Percentiles rank a stretch among this genome's conserved stretches.
These are phyloP conservation scores for Hirsutella minnesotensis DNA, from an alignment of 2,329 filamentous ascomycete genomes.

Conservation along the genomic window DNA sequence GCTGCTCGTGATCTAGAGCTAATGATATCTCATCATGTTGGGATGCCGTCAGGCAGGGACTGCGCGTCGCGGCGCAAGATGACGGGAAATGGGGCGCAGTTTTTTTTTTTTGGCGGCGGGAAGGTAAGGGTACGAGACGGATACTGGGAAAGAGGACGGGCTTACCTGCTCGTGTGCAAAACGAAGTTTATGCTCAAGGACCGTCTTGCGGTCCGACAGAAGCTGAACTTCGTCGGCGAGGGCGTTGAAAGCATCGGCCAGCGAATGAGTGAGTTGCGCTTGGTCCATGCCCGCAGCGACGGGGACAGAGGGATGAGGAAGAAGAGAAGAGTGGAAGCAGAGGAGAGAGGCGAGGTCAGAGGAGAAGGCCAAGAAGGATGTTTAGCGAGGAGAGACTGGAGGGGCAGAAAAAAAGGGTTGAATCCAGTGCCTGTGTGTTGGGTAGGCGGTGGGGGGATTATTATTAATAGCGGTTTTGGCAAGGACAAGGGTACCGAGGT, in stretches of 20 bases:
- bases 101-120: no score
- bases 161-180: slow-evolving; percentile 57
- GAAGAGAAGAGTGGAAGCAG: slow-evolving; percentile 4
- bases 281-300: slow-evolving; percentile 22
- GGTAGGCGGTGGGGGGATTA: no score
- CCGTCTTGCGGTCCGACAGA: slow-evolving; percentile 50
- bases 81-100: no score
- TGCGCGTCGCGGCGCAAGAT: no score
- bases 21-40: slow-evolving; percentile 36
- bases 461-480: no score
- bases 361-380: slow-evolving; percentile 6
- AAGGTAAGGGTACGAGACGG: not conserved
- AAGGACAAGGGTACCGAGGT: no score
- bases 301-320: slow-evolving; percentile 6
- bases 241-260: slow-evolving; percentile 53
- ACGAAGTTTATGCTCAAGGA: slow-evolving; percentile 54
- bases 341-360: slow-evolving; percentile 4
- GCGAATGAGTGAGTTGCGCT: slow-evolving; percentile 36
- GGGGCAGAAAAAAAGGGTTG: not conserved
- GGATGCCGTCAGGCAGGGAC: not conserved
- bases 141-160: slow-evolving; percentile 4
- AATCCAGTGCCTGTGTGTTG: no score
- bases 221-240: slow-evolving; percentile 54
- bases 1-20: slow-evolving; percentile 80
- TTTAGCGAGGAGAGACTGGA: not conserved